phyloP scores from a whole-genome alignment of 2,329 filamentous ascomycete species.

The Zopfia rhizophila region DNA sequence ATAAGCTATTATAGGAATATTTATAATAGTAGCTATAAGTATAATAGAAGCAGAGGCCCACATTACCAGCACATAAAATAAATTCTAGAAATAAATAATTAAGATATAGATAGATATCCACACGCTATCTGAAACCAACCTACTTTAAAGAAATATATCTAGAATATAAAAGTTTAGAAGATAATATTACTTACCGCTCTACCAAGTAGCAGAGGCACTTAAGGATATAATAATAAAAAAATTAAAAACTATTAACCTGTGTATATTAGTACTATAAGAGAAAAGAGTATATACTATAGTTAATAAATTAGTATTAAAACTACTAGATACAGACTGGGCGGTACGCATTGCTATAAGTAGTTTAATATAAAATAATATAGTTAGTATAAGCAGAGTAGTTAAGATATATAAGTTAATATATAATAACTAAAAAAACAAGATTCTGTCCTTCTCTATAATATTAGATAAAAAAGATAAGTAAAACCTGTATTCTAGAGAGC shows the following conservation, averaged over 20 bases:
- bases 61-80: slow-evolving; percentile 20
- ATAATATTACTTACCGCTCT: slow-evolving; percentile 16
- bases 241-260: slow-evolving; percentile 21
- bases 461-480: too few species aligned
- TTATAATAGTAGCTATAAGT: slow-evolving; percentile 14
- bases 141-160: slow-evolving; percentile 14
- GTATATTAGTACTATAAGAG: too few species aligned
- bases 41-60: slow-evolving; percentile 22
- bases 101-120: slow-evolving; percentile 22
- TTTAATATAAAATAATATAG: too few species aligned
- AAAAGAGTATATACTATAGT: too few species aligned
- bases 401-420: too few species aligned
- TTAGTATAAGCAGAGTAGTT: too few species aligned
- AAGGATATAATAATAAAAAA: slow-evolving; percentile 20
- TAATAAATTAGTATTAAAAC: too few species aligned
- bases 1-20: slow-evolving; percentile 19
- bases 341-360: too few species aligned
- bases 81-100: slow-evolving; percentile 20
- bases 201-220: slow-evolving; percentile 14
- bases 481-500: too few species aligned
- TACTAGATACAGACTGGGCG: too few species aligned
- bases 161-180: slow-evolving; percentile 20
- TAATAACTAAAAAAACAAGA: too few species aligned
- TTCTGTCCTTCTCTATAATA: too few species aligned
- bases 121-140: slow-evolving; percentile 22